phyloP scores from a whole-genome alignment of 768 basidiomycete species.

The Phanerochaete carnosa region DNA sequence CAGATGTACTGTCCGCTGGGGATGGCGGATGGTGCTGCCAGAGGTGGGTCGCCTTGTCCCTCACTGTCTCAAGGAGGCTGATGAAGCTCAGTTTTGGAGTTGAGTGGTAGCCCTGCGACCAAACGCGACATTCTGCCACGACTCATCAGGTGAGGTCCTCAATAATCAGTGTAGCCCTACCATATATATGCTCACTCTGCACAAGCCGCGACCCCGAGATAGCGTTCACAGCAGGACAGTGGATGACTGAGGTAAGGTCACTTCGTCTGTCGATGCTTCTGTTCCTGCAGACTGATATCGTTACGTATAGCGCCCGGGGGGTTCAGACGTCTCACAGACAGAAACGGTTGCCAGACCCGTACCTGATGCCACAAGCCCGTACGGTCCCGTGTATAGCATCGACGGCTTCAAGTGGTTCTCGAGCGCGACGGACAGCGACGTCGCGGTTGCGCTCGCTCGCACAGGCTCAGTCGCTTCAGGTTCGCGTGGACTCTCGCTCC shows the following conservation, averaged over 20 bases:
- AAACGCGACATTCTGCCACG: slow-evolving; percentile 55
- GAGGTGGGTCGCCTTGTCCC: slow-evolving; percentile 37
- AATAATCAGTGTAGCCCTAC: neutral
- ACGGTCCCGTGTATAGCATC: slow-evolving; percentile 53
- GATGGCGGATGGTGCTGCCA: slow-evolving; percentile 78
- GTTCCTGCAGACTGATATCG: neutral
- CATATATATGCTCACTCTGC: neutral
- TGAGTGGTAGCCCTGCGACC: slow-evolving; percentile 57
- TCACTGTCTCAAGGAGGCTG: neutral
- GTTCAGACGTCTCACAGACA: slow-evolving; percentile 72
- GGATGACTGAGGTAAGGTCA: slow-evolving; percentile 71
- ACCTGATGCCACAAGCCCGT: slow-evolving; percentile 25
- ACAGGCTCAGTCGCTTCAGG: slow-evolving; percentile 56
- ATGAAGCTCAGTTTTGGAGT: slow-evolving; percentile 49
- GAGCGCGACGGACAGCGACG: slow-evolving; percentile 73
- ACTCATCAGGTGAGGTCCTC: slow-evolving; percentile 49
- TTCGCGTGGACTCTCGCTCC: slow-evolving; percentile 68
- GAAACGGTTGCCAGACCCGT: slow-evolving; percentile 57
- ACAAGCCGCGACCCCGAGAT: slow-evolving; percentile 54
- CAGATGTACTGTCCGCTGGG: slow-evolving; percentile 73
- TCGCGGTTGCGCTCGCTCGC: slow-evolving; percentile 70
- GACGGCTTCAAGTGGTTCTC: slow-evolving; percentile 86
- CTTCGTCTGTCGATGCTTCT: neutral
- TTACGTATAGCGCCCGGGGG: slow-evolving; percentile 55
- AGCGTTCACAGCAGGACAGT: slow-evolving; percentile 76